phyloP scores from a whole-genome alignment of 2,329 filamentous ascomycete genomes.

The Talaromyces sp. region DNA sequence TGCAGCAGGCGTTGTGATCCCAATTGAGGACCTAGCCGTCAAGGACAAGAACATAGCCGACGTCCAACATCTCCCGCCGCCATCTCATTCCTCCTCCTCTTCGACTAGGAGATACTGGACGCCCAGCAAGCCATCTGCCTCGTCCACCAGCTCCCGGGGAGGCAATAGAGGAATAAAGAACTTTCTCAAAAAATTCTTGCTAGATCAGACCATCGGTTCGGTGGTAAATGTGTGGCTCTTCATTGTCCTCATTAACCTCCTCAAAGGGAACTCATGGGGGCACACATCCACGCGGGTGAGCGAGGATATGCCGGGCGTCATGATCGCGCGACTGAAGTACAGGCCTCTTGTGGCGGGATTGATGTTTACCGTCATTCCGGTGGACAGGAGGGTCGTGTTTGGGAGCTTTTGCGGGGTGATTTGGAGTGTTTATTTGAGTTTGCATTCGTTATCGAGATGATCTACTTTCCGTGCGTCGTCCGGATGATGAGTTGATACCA shows the following conservation, averaged over 20 bases:
- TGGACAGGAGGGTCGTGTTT: slow-evolving; percentile 66
- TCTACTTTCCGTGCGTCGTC: not conserved
- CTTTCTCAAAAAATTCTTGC: slow-evolving; percentile 52
- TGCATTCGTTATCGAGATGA: slow-evolving; percentile 41
- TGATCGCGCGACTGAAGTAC: slow-evolving; percentile 66
- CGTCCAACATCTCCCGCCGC: slow-evolving; percentile 13
- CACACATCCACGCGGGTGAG: slow-evolving; percentile 11
- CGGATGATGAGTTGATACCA: not conserved
- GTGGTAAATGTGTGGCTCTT: slow-evolving; percentile 57
- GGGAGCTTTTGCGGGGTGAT: slow-evolving; percentile 67
- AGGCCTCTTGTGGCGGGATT: slow-evolving; percentile 68
- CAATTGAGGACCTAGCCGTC: slow-evolving; percentile 24
- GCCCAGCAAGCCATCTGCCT: not conserved
- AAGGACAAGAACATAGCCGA: slow-evolving; percentile 16
- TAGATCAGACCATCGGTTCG: slow-evolving; percentile 57
- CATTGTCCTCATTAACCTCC: slow-evolving; percentile 51
- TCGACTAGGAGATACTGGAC: not conserved
- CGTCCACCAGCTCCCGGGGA: not conserved
- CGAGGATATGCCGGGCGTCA: slow-evolving; percentile 39
- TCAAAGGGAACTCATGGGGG: slow-evolving; percentile 29
- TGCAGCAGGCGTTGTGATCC: slow-evolving; percentile 19
- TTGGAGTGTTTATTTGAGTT: slow-evolving; percentile 73
- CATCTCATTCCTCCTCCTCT: not conserved
- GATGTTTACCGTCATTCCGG: slow-evolving; percentile 69
- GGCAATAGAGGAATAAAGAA: slow-evolving; percentile 38